Percentiles rank a stretch among this genome's conserved stretches.
These are phyloP conservation scores for Nadsonia fulvescens DNA, from an alignment of 805 yeast species.

Conservation along the genomic window DNA sequence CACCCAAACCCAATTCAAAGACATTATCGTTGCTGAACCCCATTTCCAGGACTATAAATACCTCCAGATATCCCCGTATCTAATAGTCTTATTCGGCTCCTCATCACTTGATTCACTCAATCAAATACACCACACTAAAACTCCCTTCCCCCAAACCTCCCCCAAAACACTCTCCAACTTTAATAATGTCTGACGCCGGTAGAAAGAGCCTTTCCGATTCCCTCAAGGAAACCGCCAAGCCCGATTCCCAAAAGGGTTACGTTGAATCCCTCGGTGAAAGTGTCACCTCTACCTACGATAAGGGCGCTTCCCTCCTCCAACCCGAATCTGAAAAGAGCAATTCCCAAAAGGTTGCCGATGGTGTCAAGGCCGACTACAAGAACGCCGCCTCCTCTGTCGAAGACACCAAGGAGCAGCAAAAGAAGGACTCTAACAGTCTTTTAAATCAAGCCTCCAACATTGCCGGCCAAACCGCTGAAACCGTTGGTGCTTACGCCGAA, in stretches of 20 bases:
- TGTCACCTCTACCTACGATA: slow-evolving; percentile 46
- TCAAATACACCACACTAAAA: neutral
- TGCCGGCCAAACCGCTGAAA: too few relatives aligned
- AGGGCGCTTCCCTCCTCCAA: slow-evolving; percentile 35
- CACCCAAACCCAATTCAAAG: too few relatives aligned
- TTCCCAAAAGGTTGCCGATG: slow-evolving; percentile 50
- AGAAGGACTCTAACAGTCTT: too few relatives aligned
- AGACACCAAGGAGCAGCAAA: slow-evolving; percentile 42
- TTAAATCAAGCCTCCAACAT: too few relatives aligned
- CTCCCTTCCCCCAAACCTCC: slow-evolving; percentile 1
- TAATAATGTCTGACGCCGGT: slow-evolving; percentile 26
- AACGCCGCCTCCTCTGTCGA: slow-evolving; percentile 32
- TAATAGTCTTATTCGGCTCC: too few relatives aligned
- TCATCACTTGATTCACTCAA: neutral
- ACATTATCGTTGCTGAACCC: too few relatives aligned
- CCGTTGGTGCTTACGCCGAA: too few relatives aligned
- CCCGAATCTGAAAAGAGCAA: slow-evolving; percentile 55
- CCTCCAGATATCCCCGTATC: too few relatives aligned
- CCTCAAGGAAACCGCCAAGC: slow-evolving; percentile 45
- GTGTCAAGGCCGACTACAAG: slow-evolving; percentile 34
- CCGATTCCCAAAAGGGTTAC: slow-evolving; percentile 48
- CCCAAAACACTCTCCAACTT: too few relatives aligned
- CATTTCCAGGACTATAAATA: too few relatives aligned
- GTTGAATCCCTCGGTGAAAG: slow-evolving; percentile 53
- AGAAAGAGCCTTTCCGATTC: slow-evolving; percentile 65